Evolutionary conservation across 495 filamentous ascomycete genomes (phyloP), one percentile per base, ranked within the genome.

Genomic region (Xylona heveae): DNA sequence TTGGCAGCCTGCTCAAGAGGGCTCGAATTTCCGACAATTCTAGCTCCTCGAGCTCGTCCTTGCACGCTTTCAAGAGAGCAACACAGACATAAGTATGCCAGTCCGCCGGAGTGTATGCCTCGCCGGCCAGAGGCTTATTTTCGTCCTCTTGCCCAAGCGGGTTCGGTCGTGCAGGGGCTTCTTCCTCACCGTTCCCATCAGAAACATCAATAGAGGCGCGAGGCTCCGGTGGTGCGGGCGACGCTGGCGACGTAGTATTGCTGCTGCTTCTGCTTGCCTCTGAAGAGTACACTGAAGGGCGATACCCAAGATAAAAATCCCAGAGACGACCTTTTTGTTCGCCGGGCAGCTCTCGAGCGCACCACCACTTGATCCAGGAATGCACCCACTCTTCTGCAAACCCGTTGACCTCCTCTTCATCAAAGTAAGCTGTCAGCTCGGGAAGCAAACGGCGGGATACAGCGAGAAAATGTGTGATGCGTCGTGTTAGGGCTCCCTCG

Each of bases 301-400:
- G 42, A 14, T 46, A 46, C 24, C 43, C 43, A 27, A 46, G 42
- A 33, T 46, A 43, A 33, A 42, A 46, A 26, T 46, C 43, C 43
- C 43, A 46, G 19, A 46, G 34, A 17, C 43, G 42, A 1, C 38
- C 43, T 38, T 41, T 44, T 18, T 45, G 34, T 15, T 35, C 41
- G 26, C 45, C 45, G 24, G 24, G 24, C 21, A 46, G 42, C 19
- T 46, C 43, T 18, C 41, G 37, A 22, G 43, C 42, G 33, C 43
- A 46, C 43, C 43, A 46, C 43, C 43, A 46, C 21, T 46, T 42
- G n/a, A 46, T 40, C 43, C 43, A 46, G 21, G 38, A 37, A 19
- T 38, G 44, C 24, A 46, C 43, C 43, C 43, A 46, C 20, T 46
- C 38, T 28, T 46, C 43, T 12, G 37, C 43, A 17, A 46, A 46